Conservation (phyloP, 192 early-diverging fungal species). For the Mortierella claussenii region DNA sequence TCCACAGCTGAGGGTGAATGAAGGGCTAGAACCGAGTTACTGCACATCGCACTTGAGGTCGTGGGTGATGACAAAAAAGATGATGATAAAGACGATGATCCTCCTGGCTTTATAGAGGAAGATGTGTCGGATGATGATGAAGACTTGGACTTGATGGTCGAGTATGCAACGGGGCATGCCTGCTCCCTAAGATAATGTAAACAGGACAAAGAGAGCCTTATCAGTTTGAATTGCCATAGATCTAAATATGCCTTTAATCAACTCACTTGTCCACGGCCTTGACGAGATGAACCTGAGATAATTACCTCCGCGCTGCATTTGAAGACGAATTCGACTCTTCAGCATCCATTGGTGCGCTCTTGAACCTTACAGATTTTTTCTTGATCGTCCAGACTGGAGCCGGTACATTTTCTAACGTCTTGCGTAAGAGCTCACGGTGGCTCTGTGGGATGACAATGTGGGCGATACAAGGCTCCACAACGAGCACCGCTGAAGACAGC, state of each 20-base stretch:
- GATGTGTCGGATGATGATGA: too few species aligned
- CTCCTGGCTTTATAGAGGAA: too few species aligned
- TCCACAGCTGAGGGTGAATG: not conserved
- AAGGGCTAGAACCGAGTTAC: not conserved
- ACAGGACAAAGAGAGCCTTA: too few species aligned
- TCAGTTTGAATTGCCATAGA: too few species aligned
- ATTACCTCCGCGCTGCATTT: slow-evolving; percentile 38
- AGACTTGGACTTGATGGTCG: too few species aligned
- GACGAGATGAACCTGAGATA: not conserved
- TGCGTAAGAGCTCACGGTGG: slow-evolving; percentile 4
- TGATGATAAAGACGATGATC: not conserved
- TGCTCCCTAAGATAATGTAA: too few species aligned
- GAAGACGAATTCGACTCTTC: not conserved
- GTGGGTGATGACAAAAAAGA: not conserved
- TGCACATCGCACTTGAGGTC: too few species aligned
- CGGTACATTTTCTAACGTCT: slow-evolving; percentile 14
- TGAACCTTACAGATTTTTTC: slow-evolving; percentile 40
- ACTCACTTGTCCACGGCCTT: not conserved
- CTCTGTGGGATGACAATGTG: slow-evolving; percentile 23
- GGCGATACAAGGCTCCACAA: too few species aligned
- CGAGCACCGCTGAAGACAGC: too few species aligned
- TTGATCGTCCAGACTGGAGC: slow-evolving; percentile 22
- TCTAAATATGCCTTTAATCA: too few species aligned
- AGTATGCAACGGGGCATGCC: too few species aligned
- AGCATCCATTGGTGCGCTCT: not conserved